A percentile compares a stretch with the other conserved stretches of the same genome.
phyloP scores from a whole-genome alignment of 2,329 filamentous ascomycete species.

The Ophiognomonia clavigignenti-juglandacearum region DNA sequence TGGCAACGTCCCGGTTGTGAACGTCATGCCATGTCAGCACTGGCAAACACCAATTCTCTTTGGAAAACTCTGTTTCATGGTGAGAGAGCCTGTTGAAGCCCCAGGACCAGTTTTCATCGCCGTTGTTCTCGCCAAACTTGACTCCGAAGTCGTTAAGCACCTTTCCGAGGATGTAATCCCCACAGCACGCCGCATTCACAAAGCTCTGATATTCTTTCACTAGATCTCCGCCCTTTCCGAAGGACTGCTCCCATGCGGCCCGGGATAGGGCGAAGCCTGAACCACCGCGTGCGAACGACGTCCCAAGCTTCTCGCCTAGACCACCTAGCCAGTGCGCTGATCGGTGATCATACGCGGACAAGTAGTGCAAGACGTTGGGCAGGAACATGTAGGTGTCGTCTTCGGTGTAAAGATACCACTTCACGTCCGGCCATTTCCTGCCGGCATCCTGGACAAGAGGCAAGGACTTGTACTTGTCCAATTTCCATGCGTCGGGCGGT shows the following conservation, averaged over 20 bases:
- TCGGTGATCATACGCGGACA: conserved; percentile 12
- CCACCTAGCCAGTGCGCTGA: conserved; percentile 13
- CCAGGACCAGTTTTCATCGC: conserved; percentile 1
- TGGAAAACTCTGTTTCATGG: conserved; percentile 2
- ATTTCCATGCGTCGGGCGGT: conserved; percentile 5
- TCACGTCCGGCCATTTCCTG: conserved; percentile 6
- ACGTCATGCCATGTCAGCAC: conserved; percentile 19
- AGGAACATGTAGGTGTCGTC: conserved; percentile 16
- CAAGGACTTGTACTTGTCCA: conserved; percentile 12
- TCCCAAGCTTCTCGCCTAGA: conserved; percentile 9
- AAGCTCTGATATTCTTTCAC: conserved; percentile 3
- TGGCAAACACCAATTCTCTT: conserved; percentile 9
- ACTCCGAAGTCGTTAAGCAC: conserved; percentile 8
- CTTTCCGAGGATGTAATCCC: conserved; percentile 5
- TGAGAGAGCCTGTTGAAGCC: conserved; percentile 7
- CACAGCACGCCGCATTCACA: conserved; percentile 5
- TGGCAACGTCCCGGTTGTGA: conserved; percentile 21
- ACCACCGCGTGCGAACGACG: conserved; percentile 17
- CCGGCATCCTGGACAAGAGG: background rate
- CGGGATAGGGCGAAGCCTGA: conserved; percentile 13
- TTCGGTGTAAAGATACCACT: conserved; percentile 19
- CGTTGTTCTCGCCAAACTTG: conserved; percentile 6
- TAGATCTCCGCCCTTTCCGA: background rate
- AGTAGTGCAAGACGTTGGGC: background rate
- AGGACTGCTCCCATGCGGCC: conserved; percentile 8